Base-by-base conservation (phyloP, 306 rosid species). In the Ceratonia siliqua region DNA sequence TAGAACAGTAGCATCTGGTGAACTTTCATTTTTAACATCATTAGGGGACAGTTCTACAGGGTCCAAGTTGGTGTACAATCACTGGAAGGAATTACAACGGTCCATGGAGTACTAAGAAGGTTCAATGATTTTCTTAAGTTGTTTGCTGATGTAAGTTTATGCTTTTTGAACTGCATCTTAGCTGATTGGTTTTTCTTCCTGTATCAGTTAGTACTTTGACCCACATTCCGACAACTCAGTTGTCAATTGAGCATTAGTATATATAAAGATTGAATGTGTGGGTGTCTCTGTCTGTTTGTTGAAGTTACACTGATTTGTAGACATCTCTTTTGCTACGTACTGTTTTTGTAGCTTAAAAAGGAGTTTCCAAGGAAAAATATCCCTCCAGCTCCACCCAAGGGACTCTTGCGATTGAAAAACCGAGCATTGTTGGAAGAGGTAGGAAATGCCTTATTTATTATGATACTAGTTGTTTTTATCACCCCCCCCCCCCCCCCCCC, bases 1-100 rank as follows among this genome's bases (percentile, higher is more conserved):
- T 42, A 42, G 48, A 76, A 74, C 45, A 61, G 39, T 75, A 58
- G 67, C 58, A 58, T 66, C 53, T 67, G 70, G 74, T 79, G 28
- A 77, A 68, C 54, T 54, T 79, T 79, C 67, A 64, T 63, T 79
- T 81, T 81, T 91, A 84, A 91, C 94, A 87, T 81, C 85, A 74
- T 86, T 57, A 79, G 69, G 86, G 91, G 87, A 83, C 99, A 95
- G 99, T 95, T 95, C 88, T 95, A 92, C 92, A 95, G 98, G 98
- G 88, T 95, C 72, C 96, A 92, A 82, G 92, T 95, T 83, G 98
- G 96, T 73, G 67, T 95, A 71, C 99, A 95, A 83, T 92, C 98
- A 76, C 94, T 94, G 1, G 94, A 87, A 78, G 98, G 96, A 33
- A 73, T 86, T 75, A 92, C 99, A 43, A 78, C 85, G 22, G 53